A percentile compares a stretch with the other conserved stretches of the same genome.
These are phyloP conservation scores for Aspergillus wentii DNA, from an alignment of 495 filamentous ascomycete genomes.

Conservation along the genomic window DNA sequence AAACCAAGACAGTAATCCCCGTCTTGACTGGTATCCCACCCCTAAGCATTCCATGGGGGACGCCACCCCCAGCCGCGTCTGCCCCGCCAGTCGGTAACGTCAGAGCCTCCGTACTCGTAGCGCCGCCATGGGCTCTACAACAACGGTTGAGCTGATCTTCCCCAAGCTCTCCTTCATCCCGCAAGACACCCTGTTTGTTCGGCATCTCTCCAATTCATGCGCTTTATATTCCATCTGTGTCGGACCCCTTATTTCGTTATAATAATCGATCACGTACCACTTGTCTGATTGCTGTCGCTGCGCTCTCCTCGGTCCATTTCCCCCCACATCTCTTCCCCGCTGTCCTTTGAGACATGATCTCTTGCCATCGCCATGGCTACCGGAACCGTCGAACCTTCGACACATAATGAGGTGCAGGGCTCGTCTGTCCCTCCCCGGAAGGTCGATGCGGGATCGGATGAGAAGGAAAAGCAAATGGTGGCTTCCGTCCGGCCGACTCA, in stretches of 20 bases:
- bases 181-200: slow-evolving; percentile 6
- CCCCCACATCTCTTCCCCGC: slow-evolving; percentile 10
- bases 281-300: slow-evolving; percentile 8
- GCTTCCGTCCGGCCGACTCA: slow-evolving; percentile 39
- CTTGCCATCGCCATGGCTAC: slow-evolving; percentile 38
- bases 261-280: not conserved
- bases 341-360: slow-evolving; percentile 30
- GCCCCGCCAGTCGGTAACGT: not conserved
- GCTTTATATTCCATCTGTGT: not conserved
- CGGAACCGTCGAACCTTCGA: slow-evolving; percentile 37
- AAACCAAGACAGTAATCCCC: too few relatives aligned
- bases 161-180: slow-evolving; percentile 14
- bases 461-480: slow-evolving; percentile 47
- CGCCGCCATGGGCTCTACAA: too few relatives aligned
- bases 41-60: too few relatives aligned
- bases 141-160: slow-evolving; percentile 1
- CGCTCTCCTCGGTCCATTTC: slow-evolving; percentile 11
- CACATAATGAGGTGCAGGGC: slow-evolving; percentile 30
- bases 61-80: too few relatives aligned
- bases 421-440: slow-evolving; percentile 17
- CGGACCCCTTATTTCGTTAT: slow-evolving; percentile 1
- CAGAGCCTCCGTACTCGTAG: too few relatives aligned
- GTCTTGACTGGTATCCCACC: too few relatives aligned
- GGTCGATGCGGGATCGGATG: slow-evolving; percentile 36
- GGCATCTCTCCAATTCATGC: not conserved